Evolutionary conservation across 345 rosid species (phyloP), one percentile per base, ranked within the genome.

Genomic region (Eucalyptus pauciflora): DNA sequence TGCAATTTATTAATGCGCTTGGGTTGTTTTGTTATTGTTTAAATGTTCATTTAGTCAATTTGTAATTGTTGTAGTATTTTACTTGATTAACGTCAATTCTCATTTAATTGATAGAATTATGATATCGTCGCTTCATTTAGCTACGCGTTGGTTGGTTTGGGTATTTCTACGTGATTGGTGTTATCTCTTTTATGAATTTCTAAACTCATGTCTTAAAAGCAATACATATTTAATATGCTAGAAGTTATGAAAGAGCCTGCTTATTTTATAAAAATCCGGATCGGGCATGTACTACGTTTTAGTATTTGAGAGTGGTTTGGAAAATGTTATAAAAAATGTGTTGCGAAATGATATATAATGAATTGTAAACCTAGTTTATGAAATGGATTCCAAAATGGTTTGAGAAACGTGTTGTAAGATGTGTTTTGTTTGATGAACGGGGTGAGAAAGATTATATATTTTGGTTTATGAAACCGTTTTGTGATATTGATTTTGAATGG

Each of bases 381-480:
- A 2, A 22, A 56, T 2, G 62, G 62, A 56, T 56, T 22, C 2
- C 13, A 22, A 56, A 56, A 56, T 56, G 62, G 29, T 24, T 22
- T 56, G 12, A 56, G 62, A 22, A 56, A 56, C 6, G 1, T 24
- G 62, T 56, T 10, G 29, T 56, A 1, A 56, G 29, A 56, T 56
- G 62, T 10, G 0, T 56, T 56, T 0, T 22, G 29, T 56, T 56
- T 24, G 62, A 56, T 56, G 62, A 56, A 56, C 0, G 1, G 13
- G 62, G 24, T 56, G 29, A 24, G 62, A 56, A 24, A 56, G 29
- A 56, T 56, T 22, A 56, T 56, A 24, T 56, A 24, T 24, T 56
- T 56, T 56, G 62, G 3, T 24, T 24, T 10, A 24, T 56, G 29
- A 56, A 56, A 56, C 6, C 5, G 24, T 56, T 56, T 56, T 22